These are phyloP conservation scores for Barnettozyma sp. DNA, from an alignment of 805 yeast species.

Conservation along the genomic window DNA sequence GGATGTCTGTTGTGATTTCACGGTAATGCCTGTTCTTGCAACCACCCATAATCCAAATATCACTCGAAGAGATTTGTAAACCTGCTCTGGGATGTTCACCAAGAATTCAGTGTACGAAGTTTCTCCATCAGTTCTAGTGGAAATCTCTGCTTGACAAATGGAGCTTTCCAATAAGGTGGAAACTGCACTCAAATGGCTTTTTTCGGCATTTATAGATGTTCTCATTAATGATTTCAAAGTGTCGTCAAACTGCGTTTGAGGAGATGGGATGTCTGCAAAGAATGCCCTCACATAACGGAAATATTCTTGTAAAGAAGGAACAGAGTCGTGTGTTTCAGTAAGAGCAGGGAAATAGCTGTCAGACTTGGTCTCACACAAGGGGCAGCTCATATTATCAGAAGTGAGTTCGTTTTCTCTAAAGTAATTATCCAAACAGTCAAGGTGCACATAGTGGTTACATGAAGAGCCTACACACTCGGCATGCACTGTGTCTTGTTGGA, in stretches of 20 bases:
- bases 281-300: too few relatives aligned
- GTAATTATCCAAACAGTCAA: conserved; percentile 63
- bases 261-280: not conserved
- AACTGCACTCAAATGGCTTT: not conserved
- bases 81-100: conserved; percentile 31
- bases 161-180: conserved; percentile 31
- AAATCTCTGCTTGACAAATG: conserved; percentile 51
- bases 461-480: conserved; percentile 32
- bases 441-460: conserved; percentile 94
- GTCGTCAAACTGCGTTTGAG: not conserved
- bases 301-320: too few relatives aligned
- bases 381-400: conserved; percentile 76
- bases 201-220: not conserved
- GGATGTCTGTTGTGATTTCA: not conserved
- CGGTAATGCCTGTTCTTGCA: not conserved
- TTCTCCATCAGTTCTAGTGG: conserved; percentile 42
- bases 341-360: conserved; percentile 65
- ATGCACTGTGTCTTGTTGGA: conserved; percentile 7
- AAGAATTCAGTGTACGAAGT: conserved; percentile 28
- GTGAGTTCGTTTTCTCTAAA: conserved; percentile 52
- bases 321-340: conserved; percentile 14
- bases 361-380: conserved; percentile 82
- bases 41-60: conserved; percentile 16
- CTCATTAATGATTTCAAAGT: not conserved
- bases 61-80: conserved; percentile 31